Evolutionary conservation across 73 alveolate genomes (phyloP).

Genomic region (Stentor coeruleus): DNA sequence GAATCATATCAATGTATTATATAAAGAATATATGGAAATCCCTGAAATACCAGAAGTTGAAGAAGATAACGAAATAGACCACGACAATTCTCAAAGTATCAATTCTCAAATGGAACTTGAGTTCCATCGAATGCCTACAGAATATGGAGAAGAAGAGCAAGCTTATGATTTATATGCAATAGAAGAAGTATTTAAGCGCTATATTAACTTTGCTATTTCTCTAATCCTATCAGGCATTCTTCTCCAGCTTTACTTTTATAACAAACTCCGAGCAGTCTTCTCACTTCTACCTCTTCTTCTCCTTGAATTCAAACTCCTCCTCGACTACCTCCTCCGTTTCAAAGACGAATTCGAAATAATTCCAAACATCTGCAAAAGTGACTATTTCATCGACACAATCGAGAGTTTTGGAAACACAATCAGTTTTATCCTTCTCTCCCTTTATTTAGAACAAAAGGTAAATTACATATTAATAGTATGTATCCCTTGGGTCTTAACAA

Average conservation of each 20-base stretch:
- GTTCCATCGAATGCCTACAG: background rate
- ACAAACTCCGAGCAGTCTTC: background rate
- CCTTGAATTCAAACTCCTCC: background rate
- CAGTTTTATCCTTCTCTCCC: background rate
- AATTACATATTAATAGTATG: background rate
- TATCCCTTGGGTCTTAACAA: background rate
- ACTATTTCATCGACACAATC: no score
- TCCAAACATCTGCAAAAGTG: background rate
- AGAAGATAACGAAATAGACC: background rate
- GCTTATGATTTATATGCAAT: background rate
- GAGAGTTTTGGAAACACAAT: background rate
- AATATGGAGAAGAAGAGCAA: constrained; percentile 1
- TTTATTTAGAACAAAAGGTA: background rate
- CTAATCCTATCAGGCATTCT: background rate
- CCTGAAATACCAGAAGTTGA: background rate
- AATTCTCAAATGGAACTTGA: background rate
- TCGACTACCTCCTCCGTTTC: background rate
- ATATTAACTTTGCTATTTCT: background rate
- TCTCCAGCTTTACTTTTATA: background rate
- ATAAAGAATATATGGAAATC: no score
- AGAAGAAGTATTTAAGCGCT: background rate
- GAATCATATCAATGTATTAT: no score
- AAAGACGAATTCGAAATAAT: background rate
- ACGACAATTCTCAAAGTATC: no score
- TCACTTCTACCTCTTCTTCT: background rate